These are phyloP conservation scores for Fagus sylvatica DNA, from an alignment of 306 rosid species.

Conservation along the genomic window DNA sequence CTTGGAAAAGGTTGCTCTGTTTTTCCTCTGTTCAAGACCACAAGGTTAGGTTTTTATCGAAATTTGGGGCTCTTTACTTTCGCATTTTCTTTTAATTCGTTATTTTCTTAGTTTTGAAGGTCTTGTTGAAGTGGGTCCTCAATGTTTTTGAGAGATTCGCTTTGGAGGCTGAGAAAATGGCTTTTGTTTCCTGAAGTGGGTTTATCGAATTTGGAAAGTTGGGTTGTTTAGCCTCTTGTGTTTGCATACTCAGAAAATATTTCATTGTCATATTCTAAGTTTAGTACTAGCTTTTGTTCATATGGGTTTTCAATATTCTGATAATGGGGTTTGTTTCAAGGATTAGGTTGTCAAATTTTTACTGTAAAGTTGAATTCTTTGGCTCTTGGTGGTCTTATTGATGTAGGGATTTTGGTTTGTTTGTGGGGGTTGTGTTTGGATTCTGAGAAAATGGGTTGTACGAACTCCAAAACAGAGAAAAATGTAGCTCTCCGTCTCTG, in stretches of 20 bases:
- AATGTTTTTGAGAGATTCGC: neutral
- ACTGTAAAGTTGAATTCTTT: neutral
- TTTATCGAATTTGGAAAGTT: neutral
- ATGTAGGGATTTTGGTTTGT: constrained; percentile 1
- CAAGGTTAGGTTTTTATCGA: constrained; percentile 25
- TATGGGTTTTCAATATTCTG: neutral
- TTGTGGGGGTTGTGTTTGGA: neutral
- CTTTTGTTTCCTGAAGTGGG: constrained; percentile 5
- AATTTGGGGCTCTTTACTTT: neutral
- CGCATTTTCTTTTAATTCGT: neutral
- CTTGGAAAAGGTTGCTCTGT: constrained; percentile 21
- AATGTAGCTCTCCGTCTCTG: constrained; percentile 77
- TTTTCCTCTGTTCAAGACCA: constrained; percentile 18
- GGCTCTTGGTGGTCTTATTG: neutral
- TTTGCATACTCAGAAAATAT: neutral
- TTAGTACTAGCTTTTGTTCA: neutral
- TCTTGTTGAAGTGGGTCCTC: neutral
- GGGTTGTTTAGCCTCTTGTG: neutral
- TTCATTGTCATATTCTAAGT: neutral
- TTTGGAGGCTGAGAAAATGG: neutral
- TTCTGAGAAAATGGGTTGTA: constrained; percentile 61
- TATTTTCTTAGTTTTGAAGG: neutral
- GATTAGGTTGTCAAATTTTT: neutral
- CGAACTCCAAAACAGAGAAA: constrained; percentile 74
- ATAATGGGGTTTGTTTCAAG: neutral